These are phyloP conservation scores for Metarhizium album DNA, from an alignment of 2,329 filamentous ascomycete genomes.

Conservation along the genomic window DNA sequence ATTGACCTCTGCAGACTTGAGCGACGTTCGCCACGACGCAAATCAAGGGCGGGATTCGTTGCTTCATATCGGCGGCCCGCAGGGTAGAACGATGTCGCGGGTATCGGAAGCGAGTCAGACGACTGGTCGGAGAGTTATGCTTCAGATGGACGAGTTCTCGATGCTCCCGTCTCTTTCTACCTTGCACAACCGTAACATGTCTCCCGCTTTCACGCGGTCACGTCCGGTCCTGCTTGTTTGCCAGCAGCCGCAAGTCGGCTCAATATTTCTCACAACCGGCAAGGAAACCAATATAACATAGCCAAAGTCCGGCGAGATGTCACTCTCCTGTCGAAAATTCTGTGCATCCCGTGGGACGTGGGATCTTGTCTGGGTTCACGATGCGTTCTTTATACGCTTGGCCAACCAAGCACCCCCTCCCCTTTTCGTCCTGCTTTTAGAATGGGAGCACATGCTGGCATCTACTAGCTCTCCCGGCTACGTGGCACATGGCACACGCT, in stretches of 20 bases:
- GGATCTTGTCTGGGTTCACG: too few relatives aligned
- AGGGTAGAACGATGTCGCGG: background rate
- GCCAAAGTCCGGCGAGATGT: background rate
- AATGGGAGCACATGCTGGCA: too few relatives aligned
- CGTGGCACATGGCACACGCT: too few relatives aligned
- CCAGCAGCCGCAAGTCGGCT: background rate
- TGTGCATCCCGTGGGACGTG: background rate
- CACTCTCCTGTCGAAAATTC: background rate
- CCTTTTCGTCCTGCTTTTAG: too few relatives aligned
- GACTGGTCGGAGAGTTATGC: background rate
- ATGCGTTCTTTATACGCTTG: background rate
- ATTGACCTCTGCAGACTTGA: background rate
- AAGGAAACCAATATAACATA: background rate
- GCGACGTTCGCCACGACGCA: background rate
- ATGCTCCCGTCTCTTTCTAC: background rate
- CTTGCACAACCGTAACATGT: background rate
- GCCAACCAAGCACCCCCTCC: too few relatives aligned
- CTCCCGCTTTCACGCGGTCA: background rate
- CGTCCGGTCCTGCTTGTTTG: background rate
- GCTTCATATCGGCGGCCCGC: background rate
- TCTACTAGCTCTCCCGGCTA: too few relatives aligned
- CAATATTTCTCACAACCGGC: background rate
- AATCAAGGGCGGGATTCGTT: background rate
- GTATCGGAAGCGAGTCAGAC: background rate
- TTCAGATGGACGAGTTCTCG: background rate